Evolutionary conservation across 2,329 filamentous ascomycete species (phyloP), one percentile per base, ranked within the genome.

Genomic region (Ophiostoma sp.): DNA sequence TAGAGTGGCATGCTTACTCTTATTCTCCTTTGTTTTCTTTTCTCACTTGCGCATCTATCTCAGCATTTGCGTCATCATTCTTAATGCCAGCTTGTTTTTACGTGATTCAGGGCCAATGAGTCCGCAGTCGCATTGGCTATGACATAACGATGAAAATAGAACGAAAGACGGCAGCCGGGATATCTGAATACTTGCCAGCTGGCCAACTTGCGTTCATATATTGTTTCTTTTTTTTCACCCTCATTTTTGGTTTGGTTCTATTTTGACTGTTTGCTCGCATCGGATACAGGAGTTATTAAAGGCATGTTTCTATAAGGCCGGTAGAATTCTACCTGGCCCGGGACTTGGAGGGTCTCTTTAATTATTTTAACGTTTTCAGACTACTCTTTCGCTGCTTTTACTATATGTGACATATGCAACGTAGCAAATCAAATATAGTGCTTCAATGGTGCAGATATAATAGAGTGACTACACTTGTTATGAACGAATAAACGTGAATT

Each of bases 1-100:
- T 88, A 77, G 80, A 44, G 40, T 36, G 49, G 18, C 36, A 66
- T 36, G 36, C 12, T 8, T 55, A 18, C n/a, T 8, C 14, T 42
- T 6, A 18, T 14, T 63, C 52, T 52, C 38, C 16, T 55, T 38
- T 64, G 16, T 63, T 63, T 41, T 42, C 14, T 42, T 63, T 52
- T 38, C 27, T 27, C 27, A 27, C 27, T 2, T 27, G 27, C 27
- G 27, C 27, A 27, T 27, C 27, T 27, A 27, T 27, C 27, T 27
- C 27, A 27, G 27, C 27, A 27, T 27, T 27, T 27, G 27, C 27
- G 2, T 27, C 27, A 27, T 27, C 27, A 2, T 27, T 27, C 27
- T 27, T 27, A 27, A 27, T 27, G 27, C 27, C 27, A 27, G 27
- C 27, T 27, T 27, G 27, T 27, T 27, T 27, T 27, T 27, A 27